Evolutionary conservation across 305 asterid species (phyloP), one percentile per base, ranked within the genome.

Genomic region (Solanum chacoense): DNA sequence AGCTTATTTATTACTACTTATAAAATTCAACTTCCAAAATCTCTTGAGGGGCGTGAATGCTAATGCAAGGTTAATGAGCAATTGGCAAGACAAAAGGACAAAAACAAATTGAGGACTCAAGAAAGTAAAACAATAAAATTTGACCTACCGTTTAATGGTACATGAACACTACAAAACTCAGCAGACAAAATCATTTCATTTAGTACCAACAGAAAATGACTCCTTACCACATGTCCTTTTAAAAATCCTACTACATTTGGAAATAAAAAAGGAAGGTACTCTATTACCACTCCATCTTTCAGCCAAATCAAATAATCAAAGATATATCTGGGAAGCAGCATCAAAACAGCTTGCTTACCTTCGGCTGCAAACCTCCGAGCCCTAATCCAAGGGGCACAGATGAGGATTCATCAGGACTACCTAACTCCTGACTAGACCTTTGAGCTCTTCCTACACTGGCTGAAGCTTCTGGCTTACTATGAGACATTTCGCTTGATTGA

Each of bases 351-450:
- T 9, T n/a, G 72, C 91, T 42, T 89, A 95, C 99, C 98, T 93
- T 96, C 13, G 98, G 95, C 89, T 93, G 97, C 92, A 97, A 94
- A 74, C 94, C 94, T 69, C 96, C 95, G 16, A 93, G 90, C 85
- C 99, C 98, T 92, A 97, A 88, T 59, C 99, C 99, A 88, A 95
- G 93, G 87, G 99, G 99, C 85, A 90, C 89, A 42, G 91, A 84
- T 76, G 95, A 72, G 50, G 96, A 88, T 89, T 91, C 91, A 86
- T 87, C 94, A 76, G 91, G 85, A 69, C 63, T 89, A 91, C 86
- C 86, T 67, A 67, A 87, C 74, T 84, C 93, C 87, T 88, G 94
- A 90, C 83, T 88, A 18, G 93, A 90, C 87, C 90, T 74, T 26
- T 90, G 76, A 89, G 90, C 69, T 72, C 91, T 89, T 90, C 90